A percentile compares a stretch with the other conserved stretches of the same genome.
Conservation (phyloP, 163 green algal genomes). For the Scenedesmus sp. region DNA sequence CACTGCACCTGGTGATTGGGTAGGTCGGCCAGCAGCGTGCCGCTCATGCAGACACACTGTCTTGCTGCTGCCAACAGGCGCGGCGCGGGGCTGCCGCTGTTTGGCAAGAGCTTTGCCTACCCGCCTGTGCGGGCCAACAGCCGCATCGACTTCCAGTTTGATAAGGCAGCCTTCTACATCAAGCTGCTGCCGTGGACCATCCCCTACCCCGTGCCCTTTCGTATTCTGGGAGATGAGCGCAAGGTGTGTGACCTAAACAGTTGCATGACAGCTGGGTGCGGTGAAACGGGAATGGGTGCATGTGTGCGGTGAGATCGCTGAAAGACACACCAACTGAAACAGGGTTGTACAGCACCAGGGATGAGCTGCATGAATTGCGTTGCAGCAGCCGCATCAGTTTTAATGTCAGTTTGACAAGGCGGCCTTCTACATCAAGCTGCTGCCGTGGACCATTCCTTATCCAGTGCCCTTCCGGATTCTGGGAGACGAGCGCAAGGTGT, state of each 20-base stretch:
- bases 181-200: constrained; percentile 90
- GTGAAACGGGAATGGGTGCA: not conserved
- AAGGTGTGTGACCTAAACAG: constrained; percentile 73
- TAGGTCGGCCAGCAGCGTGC: not conserved
- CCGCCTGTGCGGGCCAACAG: constrained; percentile 73
- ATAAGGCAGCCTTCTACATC: constrained; percentile 89
- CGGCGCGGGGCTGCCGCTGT: constrained; percentile 77
- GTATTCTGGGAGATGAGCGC: constrained; percentile 92
- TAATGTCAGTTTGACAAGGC: constrained; percentile 81
- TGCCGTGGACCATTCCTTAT: constrained; percentile 95
- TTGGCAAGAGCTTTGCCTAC: constrained; percentile 81
- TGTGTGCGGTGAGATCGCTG: not conserved
- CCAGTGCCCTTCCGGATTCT: constrained; percentile 96
- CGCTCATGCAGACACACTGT: not conserved
- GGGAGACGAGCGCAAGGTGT: constrained; percentile 93
- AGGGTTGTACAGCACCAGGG: not conserved
- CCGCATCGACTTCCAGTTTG: constrained; percentile 94
- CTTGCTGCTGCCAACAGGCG: constrained; percentile 28
- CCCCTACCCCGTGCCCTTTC: constrained; percentile 97
- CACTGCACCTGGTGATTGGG: not conserved
- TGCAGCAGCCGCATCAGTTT: constrained; percentile 90
- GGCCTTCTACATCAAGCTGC: constrained; percentile 88
- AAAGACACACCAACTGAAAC: not conserved
- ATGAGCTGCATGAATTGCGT: not conserved
- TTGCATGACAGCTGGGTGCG: not conserved